A percentile compares a stretch with the other conserved stretches of the same genome.
Evolutionary conservation across 768 basidiomycete species (phyloP).

Genomic region (Termitomyces sp.): DNA sequence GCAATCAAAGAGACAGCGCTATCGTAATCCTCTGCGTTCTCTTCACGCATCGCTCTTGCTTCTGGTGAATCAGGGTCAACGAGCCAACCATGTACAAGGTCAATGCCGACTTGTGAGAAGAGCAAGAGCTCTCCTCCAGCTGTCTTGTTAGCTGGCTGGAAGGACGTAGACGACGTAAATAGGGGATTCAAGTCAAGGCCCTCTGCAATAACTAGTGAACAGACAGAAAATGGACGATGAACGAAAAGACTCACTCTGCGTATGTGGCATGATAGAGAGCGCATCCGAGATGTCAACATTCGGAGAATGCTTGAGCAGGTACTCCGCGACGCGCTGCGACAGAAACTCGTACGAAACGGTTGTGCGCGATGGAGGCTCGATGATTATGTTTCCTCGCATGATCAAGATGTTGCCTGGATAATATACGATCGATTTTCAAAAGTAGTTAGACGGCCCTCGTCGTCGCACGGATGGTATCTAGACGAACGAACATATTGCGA

Average conservation of each 20-base stretch:
- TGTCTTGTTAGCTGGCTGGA: constrained; percentile 49
- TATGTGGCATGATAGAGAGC: constrained; percentile 69
- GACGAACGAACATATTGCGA: constrained; percentile 79
- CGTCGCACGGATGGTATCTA: background rate
- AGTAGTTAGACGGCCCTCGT: constrained; percentile 1
- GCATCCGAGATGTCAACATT: constrained; percentile 66
- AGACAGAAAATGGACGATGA: background rate
- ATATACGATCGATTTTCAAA: constrained; percentile 3
- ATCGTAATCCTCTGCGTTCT: constrained; percentile 63
- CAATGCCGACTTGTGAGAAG: constrained; percentile 76
- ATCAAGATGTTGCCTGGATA: constrained; percentile 79
- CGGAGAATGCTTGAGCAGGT: constrained; percentile 56
- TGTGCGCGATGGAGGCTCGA: constrained; percentile 57
- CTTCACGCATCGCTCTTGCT: constrained; percentile 36
- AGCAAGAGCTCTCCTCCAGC: constrained; percentile 76
- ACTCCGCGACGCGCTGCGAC: constrained; percentile 77
- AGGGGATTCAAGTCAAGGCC: constrained; percentile 88
- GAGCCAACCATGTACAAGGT: constrained; percentile 87
- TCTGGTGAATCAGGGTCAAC: constrained; percentile 66
- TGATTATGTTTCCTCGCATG: constrained; percentile 73
- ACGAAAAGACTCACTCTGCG: constrained; percentile 52
- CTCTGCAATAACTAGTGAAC: constrained; percentile 33
- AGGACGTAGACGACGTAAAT: constrained; percentile 65
- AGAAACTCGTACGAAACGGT: constrained; percentile 83
- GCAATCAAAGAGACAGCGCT: constrained; percentile 68